phyloP scores from a whole-genome alignment of 2,329 filamentous ascomycete genomes.

The Corinectria fuckeliana region DNA sequence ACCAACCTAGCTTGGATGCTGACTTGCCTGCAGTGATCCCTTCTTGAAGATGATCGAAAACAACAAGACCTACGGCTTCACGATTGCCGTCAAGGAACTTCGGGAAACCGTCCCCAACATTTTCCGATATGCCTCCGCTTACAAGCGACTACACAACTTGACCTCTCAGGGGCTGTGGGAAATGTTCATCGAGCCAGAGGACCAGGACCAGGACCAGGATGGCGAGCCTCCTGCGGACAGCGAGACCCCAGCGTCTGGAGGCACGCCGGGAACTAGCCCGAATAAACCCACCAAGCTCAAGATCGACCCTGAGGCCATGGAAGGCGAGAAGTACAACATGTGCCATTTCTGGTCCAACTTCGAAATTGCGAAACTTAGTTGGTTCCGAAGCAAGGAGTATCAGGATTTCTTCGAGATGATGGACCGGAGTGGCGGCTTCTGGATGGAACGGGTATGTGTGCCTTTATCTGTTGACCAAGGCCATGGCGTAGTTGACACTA shows the following conservation, averaged over 20 bases:
- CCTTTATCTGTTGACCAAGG: background rate
- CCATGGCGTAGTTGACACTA: conserved; percentile 26
- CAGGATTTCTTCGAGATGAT: conserved; percentile 99
- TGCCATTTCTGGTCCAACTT: conserved; percentile 99
- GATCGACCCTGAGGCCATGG: conserved; percentile 92
- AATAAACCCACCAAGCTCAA: conserved; percentile 74
- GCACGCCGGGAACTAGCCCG: conserved; percentile 79
- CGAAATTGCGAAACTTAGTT: conserved; percentile 92
- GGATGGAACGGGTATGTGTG: conserved; percentile 87
- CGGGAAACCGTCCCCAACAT: conserved; percentile 98
- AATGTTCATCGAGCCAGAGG: conserved; percentile 88
- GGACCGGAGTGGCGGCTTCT: conserved; percentile 97
- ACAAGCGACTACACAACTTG: conserved; percentile 90
- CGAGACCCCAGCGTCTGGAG: conserved; percentile 75
- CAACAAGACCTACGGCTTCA: conserved; percentile 99
- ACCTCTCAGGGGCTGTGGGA: conserved; percentile 95
- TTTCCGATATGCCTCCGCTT: conserved; percentile 97
- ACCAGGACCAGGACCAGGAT: conserved; percentile 68
- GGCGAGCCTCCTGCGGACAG: conserved; percentile 66
- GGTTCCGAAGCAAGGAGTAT: conserved; percentile 97
- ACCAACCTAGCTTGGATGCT: background rate
- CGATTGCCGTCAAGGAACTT: conserved; percentile 97
- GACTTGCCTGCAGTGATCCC: conserved; percentile 70
- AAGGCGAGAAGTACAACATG: conserved; percentile 99
- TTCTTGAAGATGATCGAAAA: conserved; percentile 92